Conservation (phyloP, 2,329 filamentous ascomycete species). For the Epichloe gansuensis region DNA sequence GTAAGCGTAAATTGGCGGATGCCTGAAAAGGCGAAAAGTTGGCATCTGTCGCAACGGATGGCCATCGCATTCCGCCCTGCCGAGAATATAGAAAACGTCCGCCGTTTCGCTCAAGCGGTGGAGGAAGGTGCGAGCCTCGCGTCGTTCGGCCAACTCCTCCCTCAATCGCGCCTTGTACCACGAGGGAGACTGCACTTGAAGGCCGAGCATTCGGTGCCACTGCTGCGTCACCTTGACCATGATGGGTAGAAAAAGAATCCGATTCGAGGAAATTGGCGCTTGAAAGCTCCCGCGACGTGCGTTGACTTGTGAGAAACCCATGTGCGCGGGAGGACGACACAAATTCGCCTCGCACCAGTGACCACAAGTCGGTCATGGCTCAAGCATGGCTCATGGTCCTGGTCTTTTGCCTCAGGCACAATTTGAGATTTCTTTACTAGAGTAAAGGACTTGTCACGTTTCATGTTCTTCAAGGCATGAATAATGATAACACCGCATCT, state of each 20-base stretch:
- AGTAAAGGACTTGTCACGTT: too few relatives aligned
- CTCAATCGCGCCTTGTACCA: slow-evolving; percentile 27
- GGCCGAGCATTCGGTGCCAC: slow-evolving; percentile 11
- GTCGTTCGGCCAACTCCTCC: slow-evolving; percentile 26
- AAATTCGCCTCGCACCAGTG: too few relatives aligned
- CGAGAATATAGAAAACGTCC: slow-evolving; percentile 29
- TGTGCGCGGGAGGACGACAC: too few relatives aligned
- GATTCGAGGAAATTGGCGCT: too few relatives aligned
- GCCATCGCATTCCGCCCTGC: slow-evolving; percentile 26
- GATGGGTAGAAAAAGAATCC: neutral
- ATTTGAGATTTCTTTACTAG: too few relatives aligned
- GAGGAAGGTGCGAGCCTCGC: slow-evolving; percentile 15
- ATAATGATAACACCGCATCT: too few relatives aligned
- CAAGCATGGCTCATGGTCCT: too few relatives aligned
- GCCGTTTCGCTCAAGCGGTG: slow-evolving; percentile 29
- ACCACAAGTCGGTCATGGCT: too few relatives aligned
- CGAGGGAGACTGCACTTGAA: slow-evolving; percentile 19
- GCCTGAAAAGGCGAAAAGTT: slow-evolving; percentile 9
- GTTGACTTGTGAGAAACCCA: too few relatives aligned
- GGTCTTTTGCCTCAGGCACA: too few relatives aligned
- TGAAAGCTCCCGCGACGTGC: too few relatives aligned
- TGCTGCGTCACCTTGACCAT: neutral
- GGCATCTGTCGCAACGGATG: slow-evolving; percentile 18
- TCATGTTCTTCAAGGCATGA: too few relatives aligned
- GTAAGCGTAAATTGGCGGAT: slow-evolving; percentile 23